Evolutionary conservation across 2,329 filamentous ascomycete species (phyloP).

Genomic region (Chrysoporthe puriensis): DNA sequence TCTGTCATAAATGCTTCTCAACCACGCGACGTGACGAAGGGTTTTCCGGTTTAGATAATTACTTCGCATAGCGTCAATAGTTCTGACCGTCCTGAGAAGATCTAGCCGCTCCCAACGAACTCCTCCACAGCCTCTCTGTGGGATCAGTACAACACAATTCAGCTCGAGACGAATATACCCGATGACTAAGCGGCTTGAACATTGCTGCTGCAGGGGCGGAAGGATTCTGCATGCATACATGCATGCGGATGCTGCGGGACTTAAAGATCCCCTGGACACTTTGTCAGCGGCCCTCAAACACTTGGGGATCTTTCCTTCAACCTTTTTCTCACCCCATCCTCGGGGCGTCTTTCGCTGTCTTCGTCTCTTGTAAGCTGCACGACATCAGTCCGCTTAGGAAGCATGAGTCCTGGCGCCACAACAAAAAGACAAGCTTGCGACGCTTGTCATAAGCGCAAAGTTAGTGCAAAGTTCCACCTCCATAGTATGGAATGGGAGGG

Average conservation of each 20-base stretch:
- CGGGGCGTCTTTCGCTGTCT: neutral
- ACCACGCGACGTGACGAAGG: no score
- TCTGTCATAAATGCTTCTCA: no score
- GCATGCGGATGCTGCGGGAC: no score
- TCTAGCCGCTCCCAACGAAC: no score
- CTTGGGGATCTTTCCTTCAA: neutral
- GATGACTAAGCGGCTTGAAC: neutral
- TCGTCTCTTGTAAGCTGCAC: neutral
- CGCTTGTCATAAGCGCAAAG: conserved; percentile 55
- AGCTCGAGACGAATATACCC: neutral
- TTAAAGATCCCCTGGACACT: neutral
- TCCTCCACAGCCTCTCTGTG: no score
- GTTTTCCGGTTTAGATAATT: no score
- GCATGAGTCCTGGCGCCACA: neutral
- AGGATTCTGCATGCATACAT: neutral
- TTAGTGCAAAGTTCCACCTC: conserved; percentile 29
- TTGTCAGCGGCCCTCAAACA: neutral
- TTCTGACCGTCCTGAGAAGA: no score
- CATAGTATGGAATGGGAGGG: neutral
- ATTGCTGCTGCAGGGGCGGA: neutral
- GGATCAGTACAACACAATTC: no score
- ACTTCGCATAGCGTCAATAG: no score
- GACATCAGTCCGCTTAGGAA: neutral
- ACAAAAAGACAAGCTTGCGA: conserved; percentile 47
- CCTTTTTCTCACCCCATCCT: neutral